Base-by-base conservation (phyloP, 345 rosid species). In the Brassica incana region DNA sequence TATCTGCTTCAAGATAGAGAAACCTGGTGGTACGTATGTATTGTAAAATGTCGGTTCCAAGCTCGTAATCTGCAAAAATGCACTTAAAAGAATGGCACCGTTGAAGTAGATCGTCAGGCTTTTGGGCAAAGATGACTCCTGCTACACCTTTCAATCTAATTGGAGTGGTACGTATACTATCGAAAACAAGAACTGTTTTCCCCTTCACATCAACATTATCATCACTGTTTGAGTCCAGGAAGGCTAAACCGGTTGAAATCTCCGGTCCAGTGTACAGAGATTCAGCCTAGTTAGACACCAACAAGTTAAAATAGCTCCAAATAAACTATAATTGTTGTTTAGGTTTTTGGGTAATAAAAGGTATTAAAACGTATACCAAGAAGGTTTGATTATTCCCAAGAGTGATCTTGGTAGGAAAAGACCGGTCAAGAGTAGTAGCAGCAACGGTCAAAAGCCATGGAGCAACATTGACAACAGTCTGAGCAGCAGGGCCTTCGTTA, bases 381-480 rank as follows among this genome's bases (percentile, higher is more conserved):
- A 81, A 2, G 8, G 82, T 77, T 50, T 73, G 40, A 0, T 77
- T 82, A 62, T 85, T 85, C 7, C 82, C 84, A 40, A 82, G 80
- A n/a, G 80, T 66, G 33, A 85, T 77, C 7, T 74, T 61, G 29
- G 87, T 83, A 3, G 84, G 83, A 74, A 86, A 86, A 9, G 85
- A 82, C 67, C 88, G 86, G 43, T 86, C 91, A 32, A 85, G 65
- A 35, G 84, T 88, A 11, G 82, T 85, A 0, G 88, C 87, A 12
- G 82, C 89, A 3, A 88, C 87, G 1, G 86, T 85, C 68, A 86
- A 64, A 11, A 84, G 8, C 91, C 88, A 88, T 2, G 89, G 89
- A 33, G 91, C 77, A 1, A 75, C 70, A 50, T 86, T 88, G 18
- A 1, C 35, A 32, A 88, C 81, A 6, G 91, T 82, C 43, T 77